phyloP scores from a whole-genome alignment of 306 rosid genomes.

The Acacia crassicarpa region DNA sequence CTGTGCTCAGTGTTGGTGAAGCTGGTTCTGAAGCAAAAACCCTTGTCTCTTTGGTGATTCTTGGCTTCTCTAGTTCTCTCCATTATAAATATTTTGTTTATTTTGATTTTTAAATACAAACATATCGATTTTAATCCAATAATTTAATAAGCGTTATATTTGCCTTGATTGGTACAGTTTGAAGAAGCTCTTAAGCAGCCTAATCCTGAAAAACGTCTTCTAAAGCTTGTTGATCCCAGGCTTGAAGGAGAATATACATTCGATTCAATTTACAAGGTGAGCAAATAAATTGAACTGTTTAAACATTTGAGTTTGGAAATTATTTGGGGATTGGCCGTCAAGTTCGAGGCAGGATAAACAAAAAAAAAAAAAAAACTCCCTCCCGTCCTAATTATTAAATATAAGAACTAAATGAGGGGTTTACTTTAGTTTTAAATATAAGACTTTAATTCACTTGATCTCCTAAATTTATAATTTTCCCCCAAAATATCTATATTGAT shows the following conservation, averaged over 20 bases:
- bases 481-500: too few relatives aligned
- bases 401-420: too few relatives aligned
- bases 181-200: slow-evolving; percentile 50
- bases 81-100: neutral
- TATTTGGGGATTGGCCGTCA: neutral
- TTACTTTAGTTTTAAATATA: too few relatives aligned
- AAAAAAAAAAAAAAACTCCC: neutral
- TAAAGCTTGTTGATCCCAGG: slow-evolving; percentile 49
- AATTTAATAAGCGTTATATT: neutral
- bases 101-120: neutral
- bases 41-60: slow-evolving; percentile 55
- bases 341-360: neutral
- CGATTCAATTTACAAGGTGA: slow-evolving; percentile 68
- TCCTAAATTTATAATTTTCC: too few relatives aligned
- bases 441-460: too few relatives aligned
- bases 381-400: too few relatives aligned
- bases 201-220: slow-evolving; percentile 43
- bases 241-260: slow-evolving; percentile 9
- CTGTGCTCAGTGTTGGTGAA: slow-evolving; percentile 35
- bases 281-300: neutral
- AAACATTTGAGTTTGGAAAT: neutral
- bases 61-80: neutral
- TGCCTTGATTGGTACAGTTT: slow-evolving; percentile 39
- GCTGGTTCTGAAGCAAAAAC: slow-evolving; percentile 40
- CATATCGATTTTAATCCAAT: neutral